These are phyloP conservation scores for Phaffia tasmanica DNA, from an alignment of 768 basidiomycete genomes.

Conservation along the genomic window DNA sequence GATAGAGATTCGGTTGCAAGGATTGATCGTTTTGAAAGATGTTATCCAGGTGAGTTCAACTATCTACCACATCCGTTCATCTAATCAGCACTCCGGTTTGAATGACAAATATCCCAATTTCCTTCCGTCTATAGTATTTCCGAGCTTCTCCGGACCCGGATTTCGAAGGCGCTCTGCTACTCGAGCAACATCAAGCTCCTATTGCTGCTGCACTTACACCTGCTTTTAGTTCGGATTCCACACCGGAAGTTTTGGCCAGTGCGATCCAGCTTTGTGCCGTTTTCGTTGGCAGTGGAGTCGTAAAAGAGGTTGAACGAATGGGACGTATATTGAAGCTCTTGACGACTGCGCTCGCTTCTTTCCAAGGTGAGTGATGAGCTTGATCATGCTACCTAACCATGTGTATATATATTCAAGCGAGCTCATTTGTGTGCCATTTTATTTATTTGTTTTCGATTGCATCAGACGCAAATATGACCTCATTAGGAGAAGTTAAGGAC, in stretches of 20 bases:
- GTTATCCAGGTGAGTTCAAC: constrained; percentile 63
- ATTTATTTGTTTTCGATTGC: not conserved
- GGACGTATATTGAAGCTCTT: constrained; percentile 84
- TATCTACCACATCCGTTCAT: not conserved
- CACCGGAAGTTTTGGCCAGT: constrained; percentile 84
- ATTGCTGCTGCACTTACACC: constrained; percentile 95
- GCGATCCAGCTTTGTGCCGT: constrained; percentile 88
- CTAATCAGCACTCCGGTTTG: not conserved
- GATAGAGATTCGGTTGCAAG: constrained; percentile 85
- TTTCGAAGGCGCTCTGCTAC: constrained; percentile 73
- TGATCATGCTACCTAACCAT: not conserved
- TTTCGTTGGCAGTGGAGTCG: constrained; percentile 88
- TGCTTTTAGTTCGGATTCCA: constrained; percentile 87
- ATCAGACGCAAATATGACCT: constrained; percentile 67
- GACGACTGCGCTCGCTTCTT: constrained; percentile 76
- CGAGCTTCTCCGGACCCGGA: constrained; percentile 78
- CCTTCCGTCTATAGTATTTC: constrained; percentile 54
- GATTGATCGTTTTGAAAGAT: constrained; percentile 75
- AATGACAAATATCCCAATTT: constrained; percentile 1
- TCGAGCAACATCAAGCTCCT: constrained; percentile 96
- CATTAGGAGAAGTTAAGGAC: constrained; percentile 74
- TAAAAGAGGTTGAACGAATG: constrained; percentile 82
- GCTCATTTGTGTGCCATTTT: not conserved
- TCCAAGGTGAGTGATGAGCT: constrained; percentile 54
- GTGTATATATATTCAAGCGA: not conserved